These are phyloP conservation scores for Gliomastix tumulicola DNA, from an alignment of 2,329 filamentous ascomycete species.

Conservation along the genomic window DNA sequence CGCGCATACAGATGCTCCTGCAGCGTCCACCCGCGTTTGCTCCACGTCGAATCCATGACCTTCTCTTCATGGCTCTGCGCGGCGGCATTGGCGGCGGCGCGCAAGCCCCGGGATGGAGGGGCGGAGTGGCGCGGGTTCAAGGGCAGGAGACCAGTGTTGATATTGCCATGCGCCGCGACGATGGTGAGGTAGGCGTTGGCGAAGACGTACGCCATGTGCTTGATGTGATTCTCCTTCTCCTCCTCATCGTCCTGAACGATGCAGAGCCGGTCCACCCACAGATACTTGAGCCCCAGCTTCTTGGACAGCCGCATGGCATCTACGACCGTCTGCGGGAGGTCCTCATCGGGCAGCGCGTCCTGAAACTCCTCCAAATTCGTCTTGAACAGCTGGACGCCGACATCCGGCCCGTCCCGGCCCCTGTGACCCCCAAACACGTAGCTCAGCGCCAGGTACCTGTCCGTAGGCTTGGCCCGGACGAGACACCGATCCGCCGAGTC, in stretches of 20 bases:
- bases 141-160: slow-evolving; percentile 25
- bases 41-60: slow-evolving; percentile 29
- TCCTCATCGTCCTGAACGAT: slow-evolving; percentile 35
- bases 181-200: slow-evolving; percentile 36
- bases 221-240: slow-evolving; percentile 29
- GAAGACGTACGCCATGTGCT: slow-evolving; percentile 38
- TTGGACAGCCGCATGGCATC: slow-evolving; percentile 36
- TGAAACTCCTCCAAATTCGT: slow-evolving; percentile 28
- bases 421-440: slow-evolving; percentile 24
- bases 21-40: slow-evolving; percentile 33
- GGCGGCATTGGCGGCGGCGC: neutral
- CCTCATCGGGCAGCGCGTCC: slow-evolving; percentile 24
- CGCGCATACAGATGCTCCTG: slow-evolving; percentile 35
- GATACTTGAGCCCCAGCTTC: slow-evolving; percentile 31
- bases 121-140: slow-evolving; percentile 23
- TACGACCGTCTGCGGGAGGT: slow-evolving; percentile 31
- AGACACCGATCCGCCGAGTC: slow-evolving; percentile 30
- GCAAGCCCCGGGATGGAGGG: slow-evolving; percentile 2
- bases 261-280: slow-evolving; percentile 40
- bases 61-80: slow-evolving; percentile 26
- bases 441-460: slow-evolving; percentile 36
- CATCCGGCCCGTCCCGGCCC: slow-evolving; percentile 14
- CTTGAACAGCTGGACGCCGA: slow-evolving; percentile 21
- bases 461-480: slow-evolving; percentile 26
- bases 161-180: slow-evolving; percentile 31